Evolutionary conservation across 352 stramenopile species (phyloP).

Genomic region (Globisporangium emineosum): DNA sequence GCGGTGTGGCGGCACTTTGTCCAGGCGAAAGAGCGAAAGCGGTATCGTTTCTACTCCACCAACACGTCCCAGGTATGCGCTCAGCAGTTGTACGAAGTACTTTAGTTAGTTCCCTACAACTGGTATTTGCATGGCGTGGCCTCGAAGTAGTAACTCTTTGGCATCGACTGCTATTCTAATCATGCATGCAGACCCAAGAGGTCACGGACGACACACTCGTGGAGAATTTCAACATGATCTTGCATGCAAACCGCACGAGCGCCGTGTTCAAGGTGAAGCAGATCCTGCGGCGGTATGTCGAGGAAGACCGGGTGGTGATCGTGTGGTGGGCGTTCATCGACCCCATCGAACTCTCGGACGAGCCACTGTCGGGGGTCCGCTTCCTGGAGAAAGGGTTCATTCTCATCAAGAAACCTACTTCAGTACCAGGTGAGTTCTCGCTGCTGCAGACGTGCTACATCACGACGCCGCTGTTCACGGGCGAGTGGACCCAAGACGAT

Average conservation of each 20-base stretch:
- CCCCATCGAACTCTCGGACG: slow-evolving; percentile 40
- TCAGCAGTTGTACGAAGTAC: too few species aligned
- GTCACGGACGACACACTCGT: slow-evolving; percentile 48
- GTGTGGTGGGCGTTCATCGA: slow-evolving; percentile 58
- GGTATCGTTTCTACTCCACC: slow-evolving; percentile 4
- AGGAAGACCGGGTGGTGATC: slow-evolving; percentile 43
- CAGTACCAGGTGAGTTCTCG: slow-evolving; percentile 29
- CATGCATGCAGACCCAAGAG: not conserved
- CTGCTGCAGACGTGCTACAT: slow-evolving; percentile 60
- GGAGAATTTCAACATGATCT: slow-evolving; percentile 52
- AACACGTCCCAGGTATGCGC: not conserved
- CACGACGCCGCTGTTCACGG: slow-evolving; percentile 33
- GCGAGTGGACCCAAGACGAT: slow-evolving; percentile 6
- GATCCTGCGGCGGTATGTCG: slow-evolving; percentile 42
- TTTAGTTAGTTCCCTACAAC: not conserved
- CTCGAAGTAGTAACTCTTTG: not conserved
- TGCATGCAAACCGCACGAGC: slow-evolving; percentile 42
- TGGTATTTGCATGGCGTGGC: not conserved
- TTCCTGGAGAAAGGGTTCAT: slow-evolving; percentile 66
- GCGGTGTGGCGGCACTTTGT: slow-evolving; percentile 40
- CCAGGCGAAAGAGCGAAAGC: slow-evolving; percentile 1
- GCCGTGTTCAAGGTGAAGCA: slow-evolving; percentile 54
- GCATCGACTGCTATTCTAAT: not conserved
- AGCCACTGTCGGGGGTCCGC: slow-evolving; percentile 34
- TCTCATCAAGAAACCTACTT: slow-evolving; percentile 36